These are phyloP conservation scores for Mortierella sp. DNA, from an alignment of 371 early-diverging fungal species.

Conservation along the genomic window DNA sequence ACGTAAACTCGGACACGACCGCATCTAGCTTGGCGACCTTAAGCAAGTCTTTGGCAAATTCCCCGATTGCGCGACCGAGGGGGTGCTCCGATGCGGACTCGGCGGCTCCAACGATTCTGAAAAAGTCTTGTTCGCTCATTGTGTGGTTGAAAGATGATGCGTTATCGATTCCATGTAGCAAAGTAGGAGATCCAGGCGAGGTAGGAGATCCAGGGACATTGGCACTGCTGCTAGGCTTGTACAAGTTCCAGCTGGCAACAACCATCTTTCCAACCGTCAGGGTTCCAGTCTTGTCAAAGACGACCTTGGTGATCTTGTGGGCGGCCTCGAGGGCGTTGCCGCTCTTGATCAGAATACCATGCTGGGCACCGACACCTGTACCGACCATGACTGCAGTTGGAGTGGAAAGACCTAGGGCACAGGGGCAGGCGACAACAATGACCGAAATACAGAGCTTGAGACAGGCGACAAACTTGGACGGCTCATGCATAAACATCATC, in stretches of 20 bases:
- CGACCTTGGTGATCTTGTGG: conserved; percentile 84
- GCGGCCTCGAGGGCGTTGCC: conserved; percentile 89
- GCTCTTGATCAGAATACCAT: conserved; percentile 92
- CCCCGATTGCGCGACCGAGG: conserved; percentile 84
- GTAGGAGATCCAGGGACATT: conserved; percentile 12
- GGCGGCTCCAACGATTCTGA: conserved; percentile 78
- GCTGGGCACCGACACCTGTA: conserved; percentile 95
- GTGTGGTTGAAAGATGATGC: not conserved
- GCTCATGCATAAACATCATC: conserved; percentile 67
- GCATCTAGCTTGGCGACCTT: conserved; percentile 62
- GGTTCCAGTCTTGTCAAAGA: conserved; percentile 99
- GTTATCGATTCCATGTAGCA: not conserved
- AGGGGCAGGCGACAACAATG: conserved; percentile 97
- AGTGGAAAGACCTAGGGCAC: conserved; percentile 95
- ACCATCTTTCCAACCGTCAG: conserved; percentile 88
- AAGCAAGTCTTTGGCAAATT: conserved; percentile 67
- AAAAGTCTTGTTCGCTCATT: conserved; percentile 62
- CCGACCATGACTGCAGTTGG: conserved; percentile 99
- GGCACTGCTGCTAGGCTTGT: conserved; percentile 32
- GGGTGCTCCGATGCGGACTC: conserved; percentile 92
- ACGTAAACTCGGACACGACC: conserved; percentile 69
- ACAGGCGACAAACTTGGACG: conserved; percentile 85
- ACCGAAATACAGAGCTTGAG: conserved; percentile 94
- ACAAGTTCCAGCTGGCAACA: conserved; percentile 69
- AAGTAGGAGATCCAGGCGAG: conserved; percentile 8